phyloP scores from a whole-genome alignment of 2,329 filamentous ascomycete species.

The Drechslera avenae region DNA sequence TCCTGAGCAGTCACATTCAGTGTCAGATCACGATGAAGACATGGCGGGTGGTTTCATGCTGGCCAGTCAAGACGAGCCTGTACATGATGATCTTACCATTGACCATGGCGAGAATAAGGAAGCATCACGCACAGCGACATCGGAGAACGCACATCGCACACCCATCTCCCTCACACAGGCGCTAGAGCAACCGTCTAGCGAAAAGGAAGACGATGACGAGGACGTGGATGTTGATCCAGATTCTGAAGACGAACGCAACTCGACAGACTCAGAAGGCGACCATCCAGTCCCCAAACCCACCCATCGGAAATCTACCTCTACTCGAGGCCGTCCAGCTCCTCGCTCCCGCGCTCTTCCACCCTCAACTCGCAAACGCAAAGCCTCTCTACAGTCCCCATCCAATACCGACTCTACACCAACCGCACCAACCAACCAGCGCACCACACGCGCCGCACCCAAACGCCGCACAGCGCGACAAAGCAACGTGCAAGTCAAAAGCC shows the following conservation, averaged over 20 bases:
- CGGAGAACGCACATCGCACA: slow-evolving; percentile 27
- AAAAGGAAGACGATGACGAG: slow-evolving; percentile 46
- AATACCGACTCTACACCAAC: slow-evolving; percentile 13
- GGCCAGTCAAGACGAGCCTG: slow-evolving; percentile 45
- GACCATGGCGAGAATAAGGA: slow-evolving; percentile 36
- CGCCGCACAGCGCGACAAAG: slow-evolving; percentile 37
- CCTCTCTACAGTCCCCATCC: slow-evolving; percentile 11
- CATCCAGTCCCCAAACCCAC: not conserved
- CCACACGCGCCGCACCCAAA: slow-evolving; percentile 26
- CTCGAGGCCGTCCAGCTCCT: not conserved
- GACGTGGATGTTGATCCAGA: slow-evolving; percentile 33
- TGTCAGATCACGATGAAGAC: slow-evolving; percentile 26
- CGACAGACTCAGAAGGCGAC: slow-evolving; percentile 8
- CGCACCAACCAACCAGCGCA: slow-evolving; percentile 1
- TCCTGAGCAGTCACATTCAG: slow-evolving; percentile 16
- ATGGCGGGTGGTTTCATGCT: slow-evolving; percentile 45
- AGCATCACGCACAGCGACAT: not conserved
- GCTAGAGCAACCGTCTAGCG: slow-evolving; percentile 23
- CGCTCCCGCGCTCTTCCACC: slow-evolving; percentile 12
- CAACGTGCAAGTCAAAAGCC: slow-evolving; percentile 39
- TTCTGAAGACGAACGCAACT: too few relatives aligned
- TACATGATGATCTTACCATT: slow-evolving; percentile 38
- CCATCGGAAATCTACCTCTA: slow-evolving; percentile 16
- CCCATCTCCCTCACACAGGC: slow-evolving; percentile 47
- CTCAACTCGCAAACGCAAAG: slow-evolving; percentile 15